These are phyloP conservation scores for Eucalyptus albens DNA, from an alignment of 345 rosid species.

Conservation along the genomic window DNA sequence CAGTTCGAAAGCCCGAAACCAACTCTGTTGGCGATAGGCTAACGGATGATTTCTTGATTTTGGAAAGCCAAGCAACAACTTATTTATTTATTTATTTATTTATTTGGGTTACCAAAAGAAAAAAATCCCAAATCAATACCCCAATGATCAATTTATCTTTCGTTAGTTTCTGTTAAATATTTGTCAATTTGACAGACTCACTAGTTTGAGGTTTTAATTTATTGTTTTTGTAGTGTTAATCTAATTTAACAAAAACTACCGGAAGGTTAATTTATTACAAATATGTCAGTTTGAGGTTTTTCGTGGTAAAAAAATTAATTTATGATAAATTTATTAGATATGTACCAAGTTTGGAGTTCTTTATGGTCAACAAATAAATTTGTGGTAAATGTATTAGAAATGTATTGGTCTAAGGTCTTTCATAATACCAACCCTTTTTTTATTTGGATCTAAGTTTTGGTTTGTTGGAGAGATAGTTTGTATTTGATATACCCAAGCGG, in stretches of 20 bases:
- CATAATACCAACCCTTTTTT: fast-evolving
- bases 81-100: too few relatives aligned
- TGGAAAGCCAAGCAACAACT: neutral
- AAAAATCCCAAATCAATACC: too few relatives aligned
- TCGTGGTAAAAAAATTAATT: fast-evolving
- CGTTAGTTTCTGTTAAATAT: fast-evolving
- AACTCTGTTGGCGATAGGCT: neutral
- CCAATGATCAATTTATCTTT: neutral
- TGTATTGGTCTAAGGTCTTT: too few relatives aligned
- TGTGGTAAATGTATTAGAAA: fast-evolving
- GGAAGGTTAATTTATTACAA: fast-evolving
- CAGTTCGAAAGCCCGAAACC: slow-evolving; percentile 6
- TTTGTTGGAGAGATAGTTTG: neutral
- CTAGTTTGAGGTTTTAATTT: neutral
- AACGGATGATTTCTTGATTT: neutral
- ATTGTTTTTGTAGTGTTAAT: too few relatives aligned
- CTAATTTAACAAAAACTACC: fast-evolving
- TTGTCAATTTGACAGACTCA: fast-evolving
- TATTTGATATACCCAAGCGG: neutral
- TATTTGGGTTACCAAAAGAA: neutral
- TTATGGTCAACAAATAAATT: fast-evolving
- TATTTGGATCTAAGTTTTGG: neutral
- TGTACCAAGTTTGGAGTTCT: fast-evolving
- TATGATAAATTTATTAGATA: fast-evolving
- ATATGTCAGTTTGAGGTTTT: fast-evolving